Percentiles rank a stretch among this genome's conserved stretches.
phyloP scores from a whole-genome alignment of 2,329 filamentous ascomycete genomes.

The Plectosphaerella sp. region DNA sequence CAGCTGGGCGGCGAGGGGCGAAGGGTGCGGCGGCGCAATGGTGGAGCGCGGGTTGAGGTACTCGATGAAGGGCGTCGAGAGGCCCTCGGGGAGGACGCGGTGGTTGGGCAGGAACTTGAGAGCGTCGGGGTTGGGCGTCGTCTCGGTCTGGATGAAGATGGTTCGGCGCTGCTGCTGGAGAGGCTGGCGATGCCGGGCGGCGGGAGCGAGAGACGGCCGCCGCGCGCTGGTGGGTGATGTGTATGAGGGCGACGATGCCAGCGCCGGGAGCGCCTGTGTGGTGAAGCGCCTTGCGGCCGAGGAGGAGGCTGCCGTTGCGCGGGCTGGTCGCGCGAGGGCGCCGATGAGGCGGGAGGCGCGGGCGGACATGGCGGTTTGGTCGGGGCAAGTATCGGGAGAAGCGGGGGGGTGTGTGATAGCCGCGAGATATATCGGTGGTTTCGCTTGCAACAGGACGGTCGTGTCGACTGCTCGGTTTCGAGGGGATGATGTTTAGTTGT shows the following conservation, averaged over 20 bases:
- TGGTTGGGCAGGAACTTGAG: slow-evolving; percentile 95
- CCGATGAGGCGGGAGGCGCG: background rate
- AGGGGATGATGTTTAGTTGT: background rate
- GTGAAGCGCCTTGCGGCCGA: slow-evolving; percentile 3
- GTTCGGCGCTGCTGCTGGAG: slow-evolving; percentile 43
- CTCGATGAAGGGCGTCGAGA: slow-evolving; percentile 79
- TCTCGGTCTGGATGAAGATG: slow-evolving; percentile 97
- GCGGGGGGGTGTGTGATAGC: background rate
- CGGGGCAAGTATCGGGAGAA: background rate
- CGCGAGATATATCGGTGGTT: background rate
- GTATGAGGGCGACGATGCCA: background rate
- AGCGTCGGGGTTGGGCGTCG: slow-evolving; percentile 90
- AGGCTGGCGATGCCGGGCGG: slow-evolving; percentile 6
- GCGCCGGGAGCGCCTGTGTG: background rate
- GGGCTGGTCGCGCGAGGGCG: slow-evolving; percentile 9
- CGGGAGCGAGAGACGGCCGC: slow-evolving; percentile 12
- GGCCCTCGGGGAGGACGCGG: slow-evolving; percentile 69
- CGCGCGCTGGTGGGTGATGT: slow-evolving; percentile 6
- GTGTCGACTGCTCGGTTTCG: background rate
- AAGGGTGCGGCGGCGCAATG: slow-evolving; percentile 82
- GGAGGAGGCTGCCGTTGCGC: slow-evolving; percentile 6
- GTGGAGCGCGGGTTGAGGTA: slow-evolving; percentile 88
- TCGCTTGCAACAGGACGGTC: background rate
- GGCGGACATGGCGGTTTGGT: background rate
- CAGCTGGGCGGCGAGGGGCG: slow-evolving; percentile 82